Conservation (phyloP, 23 red algal genomes). For the Gracilaria gracilis region DNA sequence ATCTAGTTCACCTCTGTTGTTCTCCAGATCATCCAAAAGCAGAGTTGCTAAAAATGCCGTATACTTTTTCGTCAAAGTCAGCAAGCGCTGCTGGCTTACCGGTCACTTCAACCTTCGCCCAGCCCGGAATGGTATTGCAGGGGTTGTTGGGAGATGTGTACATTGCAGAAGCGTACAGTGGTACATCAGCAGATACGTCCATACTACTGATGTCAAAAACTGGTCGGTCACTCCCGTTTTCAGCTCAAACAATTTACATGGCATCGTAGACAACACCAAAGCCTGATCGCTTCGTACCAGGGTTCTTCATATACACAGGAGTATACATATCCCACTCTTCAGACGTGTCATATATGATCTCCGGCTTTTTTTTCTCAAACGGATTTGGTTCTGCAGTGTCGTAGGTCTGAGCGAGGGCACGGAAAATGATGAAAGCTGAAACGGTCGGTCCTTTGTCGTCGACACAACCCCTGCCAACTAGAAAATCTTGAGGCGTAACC, state of each 20-base stretch:
- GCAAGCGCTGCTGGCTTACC: conserved; percentile 5
- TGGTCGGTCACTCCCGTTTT: conserved; percentile 46
- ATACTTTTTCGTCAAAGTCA: conserved; percentile 7
- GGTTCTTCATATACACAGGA: conserved; percentile 20
- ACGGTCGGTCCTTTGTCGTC: conserved; percentile 55
- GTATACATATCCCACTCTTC: conserved; percentile 61
- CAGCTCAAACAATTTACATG: conserved; percentile 46
- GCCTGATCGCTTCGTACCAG: conserved; percentile 13
- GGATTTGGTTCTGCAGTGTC: conserved; percentile 3
- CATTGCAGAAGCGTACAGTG: conserved; percentile 21
- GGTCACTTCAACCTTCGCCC: conserved; percentile 38
- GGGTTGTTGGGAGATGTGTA: conserved; percentile 42
- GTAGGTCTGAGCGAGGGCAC: conserved; percentile 28
- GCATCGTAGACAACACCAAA: conserved; percentile 64
- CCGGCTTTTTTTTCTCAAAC: conserved; percentile 35
- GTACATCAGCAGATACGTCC: conserved; percentile 23
- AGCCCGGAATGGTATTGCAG: conserved; percentile 47
- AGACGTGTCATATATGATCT: conserved; percentile 58
- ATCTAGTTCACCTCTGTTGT: background rate
- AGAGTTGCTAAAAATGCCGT: conserved; percentile 6
- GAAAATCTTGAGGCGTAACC: conserved; percentile 25
- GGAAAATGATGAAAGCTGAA: conserved; percentile 50
- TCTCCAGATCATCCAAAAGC: conserved; percentile 41
- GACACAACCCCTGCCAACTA: conserved; percentile 42
- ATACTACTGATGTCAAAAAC: conserved; percentile 13